A percentile compares a stretch with the other conserved stretches of the same genome.
Evolutionary conservation across 495 filamentous ascomycete species (phyloP).

Genomic region (Podospora sp.): DNA sequence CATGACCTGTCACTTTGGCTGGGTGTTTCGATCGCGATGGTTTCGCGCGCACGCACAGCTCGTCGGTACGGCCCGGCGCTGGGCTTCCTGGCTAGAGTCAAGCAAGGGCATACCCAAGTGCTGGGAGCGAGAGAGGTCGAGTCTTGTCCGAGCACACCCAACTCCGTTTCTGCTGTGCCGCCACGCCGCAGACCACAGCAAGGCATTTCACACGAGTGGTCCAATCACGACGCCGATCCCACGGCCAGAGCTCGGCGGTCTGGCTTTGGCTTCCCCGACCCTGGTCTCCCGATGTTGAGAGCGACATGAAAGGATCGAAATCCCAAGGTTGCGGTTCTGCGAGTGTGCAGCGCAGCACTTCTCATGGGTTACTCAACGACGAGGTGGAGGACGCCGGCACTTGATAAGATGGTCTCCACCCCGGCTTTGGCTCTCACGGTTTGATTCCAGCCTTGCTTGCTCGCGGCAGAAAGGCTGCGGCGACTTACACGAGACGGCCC

Average conservation of each 20-base stretch:
- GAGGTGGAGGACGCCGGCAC: neutral
- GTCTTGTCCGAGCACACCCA: neutral
- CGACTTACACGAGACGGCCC: neutral
- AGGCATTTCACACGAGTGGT: neutral
- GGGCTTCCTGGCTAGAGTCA: neutral
- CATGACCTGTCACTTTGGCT: neutral
- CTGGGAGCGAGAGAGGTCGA: neutral
- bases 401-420: neutral
- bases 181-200: neutral
- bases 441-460: neutral
- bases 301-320: neutral
- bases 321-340: neutral
- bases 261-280: neutral
- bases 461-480: neutral
- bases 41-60: neutral
- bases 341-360: neutral
- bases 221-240: neutral
- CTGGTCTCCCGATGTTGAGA: neutral
- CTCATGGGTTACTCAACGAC: too few species aligned
- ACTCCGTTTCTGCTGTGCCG: neutral
- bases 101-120: neutral
- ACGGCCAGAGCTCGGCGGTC: neutral
- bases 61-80: neutral
- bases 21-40: neutral
- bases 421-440: neutral